phyloP scores from a whole-genome alignment of 352 stramenopile species.

The Phytopythium vexans region DNA sequence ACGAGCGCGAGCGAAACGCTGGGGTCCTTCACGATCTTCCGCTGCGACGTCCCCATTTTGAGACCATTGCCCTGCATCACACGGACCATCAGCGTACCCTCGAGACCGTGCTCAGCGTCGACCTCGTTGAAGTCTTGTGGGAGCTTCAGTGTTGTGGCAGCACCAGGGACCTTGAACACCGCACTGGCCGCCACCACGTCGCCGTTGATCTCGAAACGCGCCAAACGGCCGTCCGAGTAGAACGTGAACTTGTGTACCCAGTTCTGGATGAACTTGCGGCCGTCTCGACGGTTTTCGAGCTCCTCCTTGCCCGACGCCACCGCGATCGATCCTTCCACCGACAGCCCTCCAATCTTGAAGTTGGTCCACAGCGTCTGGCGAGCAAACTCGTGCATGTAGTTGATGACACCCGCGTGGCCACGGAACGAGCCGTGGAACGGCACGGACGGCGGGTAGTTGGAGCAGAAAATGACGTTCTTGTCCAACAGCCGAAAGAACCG shows the following conservation, averaged over 20 bases:
- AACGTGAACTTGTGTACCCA: conserved; percentile 91
- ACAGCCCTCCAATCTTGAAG: conserved; percentile 84
- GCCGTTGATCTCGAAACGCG: conserved; percentile 86
- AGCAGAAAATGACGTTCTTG: conserved; percentile 86
- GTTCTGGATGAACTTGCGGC: conserved; percentile 85
- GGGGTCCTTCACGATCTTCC: conserved; percentile 66
- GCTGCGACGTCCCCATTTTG: conserved; percentile 62
- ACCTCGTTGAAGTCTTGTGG: conserved; percentile 88
- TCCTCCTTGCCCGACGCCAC: conserved; percentile 85
- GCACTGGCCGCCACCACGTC: conserved; percentile 83
- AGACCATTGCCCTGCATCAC: conserved; percentile 83
- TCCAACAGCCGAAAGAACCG: conserved; percentile 85
- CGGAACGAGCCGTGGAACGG: conserved; percentile 83
- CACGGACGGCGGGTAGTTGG: conserved; percentile 86
- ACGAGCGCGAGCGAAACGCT: conserved; percentile 55
- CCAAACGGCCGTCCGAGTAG: conserved; percentile 76
- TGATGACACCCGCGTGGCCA: conserved; percentile 64
- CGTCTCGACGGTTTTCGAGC: conserved; percentile 82
- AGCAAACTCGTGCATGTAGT: conserved; percentile 80
- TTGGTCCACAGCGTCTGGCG: conserved; percentile 81
- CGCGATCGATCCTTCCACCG: conserved; percentile 79
- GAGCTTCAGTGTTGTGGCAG: conserved; percentile 82
- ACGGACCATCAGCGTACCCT: conserved; percentile 66
- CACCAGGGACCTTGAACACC: conserved; percentile 84
- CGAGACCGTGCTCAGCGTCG: conserved; percentile 68